phyloP scores from a whole-genome alignment of 345 rosid species.

The Cardamine resedifolia region DNA sequence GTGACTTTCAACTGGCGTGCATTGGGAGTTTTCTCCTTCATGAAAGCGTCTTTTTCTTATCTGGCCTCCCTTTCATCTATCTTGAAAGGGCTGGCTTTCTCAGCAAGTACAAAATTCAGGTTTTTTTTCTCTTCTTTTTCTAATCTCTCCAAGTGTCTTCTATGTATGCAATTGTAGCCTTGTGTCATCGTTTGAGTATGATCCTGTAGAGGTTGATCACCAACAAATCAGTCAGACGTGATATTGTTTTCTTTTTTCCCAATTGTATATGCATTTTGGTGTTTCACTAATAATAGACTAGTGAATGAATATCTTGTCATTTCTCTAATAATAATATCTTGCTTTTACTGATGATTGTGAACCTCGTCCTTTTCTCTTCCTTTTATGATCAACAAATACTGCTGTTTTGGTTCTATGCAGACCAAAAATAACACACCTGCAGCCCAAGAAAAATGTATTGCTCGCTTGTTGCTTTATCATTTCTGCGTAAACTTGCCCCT shows the following conservation, averaged over 20 bases:
- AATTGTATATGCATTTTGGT: not conserved
- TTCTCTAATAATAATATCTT: too few relatives aligned
- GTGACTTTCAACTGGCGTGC: conserved; percentile 89
- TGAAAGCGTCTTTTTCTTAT: conserved; percentile 90
- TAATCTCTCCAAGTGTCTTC: not conserved
- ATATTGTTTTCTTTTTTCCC: not conserved
- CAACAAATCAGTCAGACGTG: not conserved
- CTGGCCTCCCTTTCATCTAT: conserved; percentile 91
- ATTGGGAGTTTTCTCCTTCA: conserved; percentile 94
- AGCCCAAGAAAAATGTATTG: conserved; percentile 93
- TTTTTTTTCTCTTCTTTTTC: conserved; percentile 24
- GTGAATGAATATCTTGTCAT: not conserved
- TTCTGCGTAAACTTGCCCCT: conserved; percentile 87
- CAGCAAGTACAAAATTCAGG: conserved; percentile 96
- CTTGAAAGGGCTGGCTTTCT: conserved; percentile 90
- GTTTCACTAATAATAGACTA: conserved; percentile 6
- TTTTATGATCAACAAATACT: not conserved
- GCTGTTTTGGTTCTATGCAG: conserved; percentile 48
- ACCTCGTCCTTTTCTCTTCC: not conserved
- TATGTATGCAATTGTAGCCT: not conserved
- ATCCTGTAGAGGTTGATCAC: not conserved
- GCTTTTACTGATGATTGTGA: conserved; percentile 14
- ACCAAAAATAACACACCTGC: conserved; percentile 80
- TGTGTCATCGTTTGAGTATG: not conserved
- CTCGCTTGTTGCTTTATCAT: conserved; percentile 77